These are phyloP conservation scores for Coelastrella sp. DNA, from an alignment of 139 green algal species.

Conservation along the genomic window DNA sequence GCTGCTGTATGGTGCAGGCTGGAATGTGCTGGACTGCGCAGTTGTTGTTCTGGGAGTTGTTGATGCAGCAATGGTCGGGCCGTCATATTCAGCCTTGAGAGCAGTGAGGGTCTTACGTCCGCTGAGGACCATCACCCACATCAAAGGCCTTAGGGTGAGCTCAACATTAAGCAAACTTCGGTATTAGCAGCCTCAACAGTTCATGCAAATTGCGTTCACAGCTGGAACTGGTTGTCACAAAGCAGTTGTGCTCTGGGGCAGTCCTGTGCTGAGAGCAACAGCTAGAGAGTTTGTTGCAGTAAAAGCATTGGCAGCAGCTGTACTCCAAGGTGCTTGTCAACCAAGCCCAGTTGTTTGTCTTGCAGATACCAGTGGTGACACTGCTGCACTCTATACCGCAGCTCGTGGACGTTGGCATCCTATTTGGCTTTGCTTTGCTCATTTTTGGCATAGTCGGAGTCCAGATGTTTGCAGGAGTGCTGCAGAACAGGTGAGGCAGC, in stretches of 20 bases:
- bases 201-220: too few relatives aligned
- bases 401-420: conserved; percentile 78
- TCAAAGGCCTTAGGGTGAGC: conserved; percentile 64
- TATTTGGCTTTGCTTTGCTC: conserved; percentile 80
- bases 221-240: too few relatives aligned
- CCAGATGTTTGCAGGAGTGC: conserved; percentile 73
- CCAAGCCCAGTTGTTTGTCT: not conserved
- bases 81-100: conserved; percentile 72
- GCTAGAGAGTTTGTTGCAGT: too few relatives aligned
- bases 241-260: too few relatives aligned
- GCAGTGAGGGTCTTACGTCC: conserved; percentile 79
- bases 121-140: conserved; percentile 74
- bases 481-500: conserved; percentile 52
- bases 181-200: not conserved
- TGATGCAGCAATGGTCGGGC: conserved; percentile 49
- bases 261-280: too few relatives aligned
- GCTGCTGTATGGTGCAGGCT: conserved; percentile 54
- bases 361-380: conserved; percentile 71
- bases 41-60: conserved; percentile 55
- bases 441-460: conserved; percentile 84
- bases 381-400: conserved; percentile 79
- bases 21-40: conserved; percentile 61
- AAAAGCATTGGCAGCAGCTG: too few relatives aligned
- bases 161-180: not conserved
- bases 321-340: too few relatives aligned